phyloP scores from a whole-genome alignment of 176 grass and related monocot genomes.

The Luzula sylvatica region DNA sequence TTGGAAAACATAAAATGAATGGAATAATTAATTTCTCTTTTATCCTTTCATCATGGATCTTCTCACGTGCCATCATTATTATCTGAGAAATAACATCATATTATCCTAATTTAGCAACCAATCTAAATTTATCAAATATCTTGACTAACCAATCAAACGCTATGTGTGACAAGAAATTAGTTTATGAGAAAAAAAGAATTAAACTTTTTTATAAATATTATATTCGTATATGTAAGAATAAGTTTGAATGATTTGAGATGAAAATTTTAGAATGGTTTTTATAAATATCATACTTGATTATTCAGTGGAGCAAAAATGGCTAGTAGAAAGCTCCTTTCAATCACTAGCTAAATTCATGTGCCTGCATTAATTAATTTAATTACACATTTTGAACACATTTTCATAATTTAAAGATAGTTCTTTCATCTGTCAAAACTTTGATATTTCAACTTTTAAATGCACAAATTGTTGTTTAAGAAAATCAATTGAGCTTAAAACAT shows the following conservation, averaged over 20 bases:
- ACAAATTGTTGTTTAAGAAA: too few relatives aligned
- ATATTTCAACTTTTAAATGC: too few relatives aligned
- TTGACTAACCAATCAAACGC: too few relatives aligned
- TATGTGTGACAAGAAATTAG: too few relatives aligned
- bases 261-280: not conserved
- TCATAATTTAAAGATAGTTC: too few relatives aligned
- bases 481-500: too few relatives aligned
- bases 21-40: not conserved
- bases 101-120: too few relatives aligned
- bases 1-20: not conserved
- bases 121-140: too few relatives aligned
- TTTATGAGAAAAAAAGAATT: too few relatives aligned
- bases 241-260: not conserved
- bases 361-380: conserved; percentile 68
- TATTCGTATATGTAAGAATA: conserved; percentile 4
- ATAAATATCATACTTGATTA: conserved; percentile 40
- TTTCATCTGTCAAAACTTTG: too few relatives aligned
- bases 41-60: not conserved
- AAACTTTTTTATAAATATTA: too few relatives aligned
- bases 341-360: conserved; percentile 72
- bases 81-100: conserved; percentile 65
- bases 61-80: conserved; percentile 94
- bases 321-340: conserved; percentile 62
- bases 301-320: conserved; percentile 37
- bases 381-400: conserved; percentile 10